These are phyloP conservation scores for Rhizopogon salebrosus DNA, from an alignment of 768 basidiomycete genomes.

Conservation along the genomic window DNA sequence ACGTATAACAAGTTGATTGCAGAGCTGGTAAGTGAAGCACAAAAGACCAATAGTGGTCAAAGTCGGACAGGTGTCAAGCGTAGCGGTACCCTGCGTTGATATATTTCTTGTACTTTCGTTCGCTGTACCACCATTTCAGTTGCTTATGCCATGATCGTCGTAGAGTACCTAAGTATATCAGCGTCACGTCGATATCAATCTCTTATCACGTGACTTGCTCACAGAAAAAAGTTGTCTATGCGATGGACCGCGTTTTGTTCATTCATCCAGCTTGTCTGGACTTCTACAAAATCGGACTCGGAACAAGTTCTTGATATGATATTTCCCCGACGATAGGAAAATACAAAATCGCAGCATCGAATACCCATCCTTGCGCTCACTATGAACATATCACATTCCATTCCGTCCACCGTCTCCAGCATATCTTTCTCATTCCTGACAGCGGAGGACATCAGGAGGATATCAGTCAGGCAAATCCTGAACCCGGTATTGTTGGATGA, in stretches of 20 bases:
- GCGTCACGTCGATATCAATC: too few species aligned
- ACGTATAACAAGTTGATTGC: conserved; percentile 89
- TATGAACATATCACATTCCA: conserved; percentile 89
- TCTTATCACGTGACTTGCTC: conserved; percentile 8
- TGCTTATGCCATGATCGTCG: not conserved
- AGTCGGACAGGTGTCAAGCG: conserved; percentile 40
- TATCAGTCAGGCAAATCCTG: conserved; percentile 96
- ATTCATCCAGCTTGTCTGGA: not conserved
- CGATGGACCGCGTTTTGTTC: not conserved
- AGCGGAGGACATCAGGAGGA: conserved; percentile 80
- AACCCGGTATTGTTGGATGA: conserved; percentile 93
- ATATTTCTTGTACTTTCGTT: not conserved
- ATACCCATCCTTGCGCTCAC: not conserved
- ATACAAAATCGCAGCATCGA: not conserved
- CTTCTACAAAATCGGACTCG: not conserved
- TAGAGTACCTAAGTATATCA: not conserved
- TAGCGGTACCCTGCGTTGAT: conserved; percentile 40
- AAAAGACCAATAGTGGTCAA: conserved; percentile 72
- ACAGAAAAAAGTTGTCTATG: conserved; percentile 12
- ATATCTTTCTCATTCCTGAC: conserved; percentile 93
- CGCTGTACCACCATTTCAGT: not conserved
- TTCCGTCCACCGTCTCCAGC: conserved; percentile 80
- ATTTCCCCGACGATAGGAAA: not conserved
- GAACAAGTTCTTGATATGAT: not conserved
- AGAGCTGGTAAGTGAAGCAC: conserved; percentile 88